Percentiles rank a stretch among this genome's conserved stretches.
Evolutionary conservation across 2,329 filamentous ascomycete species (phyloP).

Genomic region (Talaromyces sp.): DNA sequence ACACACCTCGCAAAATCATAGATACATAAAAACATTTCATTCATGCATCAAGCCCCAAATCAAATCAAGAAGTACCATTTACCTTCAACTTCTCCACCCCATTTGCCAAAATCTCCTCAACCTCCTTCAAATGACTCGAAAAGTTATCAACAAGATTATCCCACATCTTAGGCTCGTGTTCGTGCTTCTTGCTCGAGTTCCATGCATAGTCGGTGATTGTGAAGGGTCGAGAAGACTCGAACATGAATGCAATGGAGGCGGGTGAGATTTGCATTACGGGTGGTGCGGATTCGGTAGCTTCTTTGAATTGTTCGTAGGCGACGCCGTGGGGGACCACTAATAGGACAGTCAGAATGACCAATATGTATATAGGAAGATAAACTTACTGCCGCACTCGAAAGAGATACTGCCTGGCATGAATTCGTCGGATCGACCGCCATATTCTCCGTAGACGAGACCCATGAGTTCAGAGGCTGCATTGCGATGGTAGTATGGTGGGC

Average conservation of each 20-base stretch:
- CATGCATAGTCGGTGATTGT: constrained; percentile 39
- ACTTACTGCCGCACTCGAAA: constrained; percentile 38
- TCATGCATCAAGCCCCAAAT: neutral
- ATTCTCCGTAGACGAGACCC: constrained; percentile 39
- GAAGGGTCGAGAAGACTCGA: constrained; percentile 36
- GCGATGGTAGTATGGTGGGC: constrained; percentile 45
- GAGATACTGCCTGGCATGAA: constrained; percentile 38
- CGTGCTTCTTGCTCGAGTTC: constrained; percentile 42
- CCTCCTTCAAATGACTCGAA: constrained; percentile 47
- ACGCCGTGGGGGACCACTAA: constrained; percentile 39
- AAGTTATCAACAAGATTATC: constrained; percentile 56
- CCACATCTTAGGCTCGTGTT: constrained; percentile 55
- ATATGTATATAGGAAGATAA: no score
- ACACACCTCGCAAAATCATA: neutral
- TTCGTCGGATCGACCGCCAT: constrained; percentile 36
- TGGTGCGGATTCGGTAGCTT: constrained; percentile 29
- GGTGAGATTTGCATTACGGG: constrained; percentile 34
- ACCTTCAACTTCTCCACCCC: constrained; percentile 25
- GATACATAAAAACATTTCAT: neutral
- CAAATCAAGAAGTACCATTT: constrained; percentile 15
- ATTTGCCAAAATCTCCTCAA: constrained; percentile 46
- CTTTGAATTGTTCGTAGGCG: constrained; percentile 37
- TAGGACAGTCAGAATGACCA: neutral
- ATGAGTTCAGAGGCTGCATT: constrained; percentile 43
- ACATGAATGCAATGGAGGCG: constrained; percentile 38